Conservation (phyloP, 2,329 filamentous ascomycete genomes). For the Hymenoscyphus albidus region DNA sequence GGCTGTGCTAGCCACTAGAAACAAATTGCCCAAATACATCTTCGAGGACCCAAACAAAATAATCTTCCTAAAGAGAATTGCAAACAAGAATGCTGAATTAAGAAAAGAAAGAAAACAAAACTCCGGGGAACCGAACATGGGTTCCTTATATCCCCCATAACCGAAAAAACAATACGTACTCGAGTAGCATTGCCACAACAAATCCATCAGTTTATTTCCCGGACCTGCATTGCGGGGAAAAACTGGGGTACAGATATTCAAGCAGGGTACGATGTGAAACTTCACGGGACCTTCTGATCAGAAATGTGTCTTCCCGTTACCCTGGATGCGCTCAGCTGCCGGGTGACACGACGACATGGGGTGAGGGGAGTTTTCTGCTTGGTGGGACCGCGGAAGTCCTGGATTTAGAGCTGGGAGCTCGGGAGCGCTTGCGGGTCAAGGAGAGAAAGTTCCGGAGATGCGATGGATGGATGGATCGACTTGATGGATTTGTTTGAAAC, state of each 20-base stretch:
- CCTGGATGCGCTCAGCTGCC: background rate
- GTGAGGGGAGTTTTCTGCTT: background rate
- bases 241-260: background rate
- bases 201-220: background rate
- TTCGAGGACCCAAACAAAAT: background rate
- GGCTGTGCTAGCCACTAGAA: constrained; percentile 22
- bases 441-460: background rate
- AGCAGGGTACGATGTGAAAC: constrained; percentile 1
- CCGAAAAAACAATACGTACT: background rate
- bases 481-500: background rate
- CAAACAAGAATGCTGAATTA: background rate
- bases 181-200: background rate
- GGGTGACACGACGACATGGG: background rate
- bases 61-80: background rate
- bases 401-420: background rate
- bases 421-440: background rate
- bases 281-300: background rate
- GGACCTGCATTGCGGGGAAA: background rate
- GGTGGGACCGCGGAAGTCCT: background rate
- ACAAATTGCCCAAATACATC: constrained; percentile 22
- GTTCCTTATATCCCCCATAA: background rate
- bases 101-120: background rate
- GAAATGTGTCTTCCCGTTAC: background rate
- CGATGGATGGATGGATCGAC: background rate
- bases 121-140: background rate